Base-by-base conservation (phyloP, 139 green algal species). In the Spirogloea muscicola region DNA sequence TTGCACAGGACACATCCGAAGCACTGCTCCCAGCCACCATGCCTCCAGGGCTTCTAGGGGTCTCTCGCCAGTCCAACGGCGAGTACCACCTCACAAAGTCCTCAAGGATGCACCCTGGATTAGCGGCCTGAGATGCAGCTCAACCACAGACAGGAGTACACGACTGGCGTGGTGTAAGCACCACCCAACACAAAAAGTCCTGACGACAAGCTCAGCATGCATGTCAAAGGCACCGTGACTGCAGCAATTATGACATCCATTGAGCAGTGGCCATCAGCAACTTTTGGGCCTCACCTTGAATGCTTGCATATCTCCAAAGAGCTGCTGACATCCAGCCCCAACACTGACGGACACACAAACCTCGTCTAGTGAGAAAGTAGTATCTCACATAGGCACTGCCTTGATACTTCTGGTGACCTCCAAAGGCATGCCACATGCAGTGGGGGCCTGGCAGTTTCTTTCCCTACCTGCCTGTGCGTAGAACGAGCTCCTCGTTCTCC, bases 31-130 rank as follows among this genome's bases (percentile, higher is more conserved):
- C n/a, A 62, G 18, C 5, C 6, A 62, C 31, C 6, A 39, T 6
- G 37, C 9, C 9, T 33, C 6, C 7, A 5, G 7, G 52, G 5
- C 33, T 38, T 33, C n/a, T 76, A 21, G 7, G 55, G 67, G 38
- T 73, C 21, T 58, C 36, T 29, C 38, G 61, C 59, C 61, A 89
- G 73, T 95, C 90, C 21, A 46, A 68, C 4, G 89, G 90, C 0
- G 84, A 91, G 81, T 91, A 85, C 90, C 90, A 95, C n/a, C 84
- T 57, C 43, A 96, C 64, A 80, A 96, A 96, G 67, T 96, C 91
- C 7, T 72, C 83, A 25, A 97, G 76, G 13, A 82, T 63, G 61
- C 74, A 82, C 2, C 87, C 85, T 3, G 89, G 89, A 74, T 97
- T 97, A 59, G 90, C 92, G 2, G 92, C 92, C 84, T 96, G 72